phyloP scores from a whole-genome alignment of 192 early-diverging fungal genomes.

The Gryganskiella cystojenkinii region DNA sequence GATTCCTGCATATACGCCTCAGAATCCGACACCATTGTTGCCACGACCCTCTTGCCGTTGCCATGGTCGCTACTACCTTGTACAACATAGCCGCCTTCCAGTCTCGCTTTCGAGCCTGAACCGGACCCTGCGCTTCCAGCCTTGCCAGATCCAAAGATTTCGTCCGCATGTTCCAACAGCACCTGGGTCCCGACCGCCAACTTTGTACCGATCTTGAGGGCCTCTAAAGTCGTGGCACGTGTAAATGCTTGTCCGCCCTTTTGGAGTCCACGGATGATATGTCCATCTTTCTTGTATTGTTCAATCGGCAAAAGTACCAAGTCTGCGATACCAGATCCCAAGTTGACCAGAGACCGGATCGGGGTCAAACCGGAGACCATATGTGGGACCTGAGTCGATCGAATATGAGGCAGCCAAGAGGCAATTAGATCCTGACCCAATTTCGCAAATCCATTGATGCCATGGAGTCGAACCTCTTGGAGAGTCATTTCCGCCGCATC shows the following conservation, averaged over 20 bases:
- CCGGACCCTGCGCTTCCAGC: constrained; percentile 7
- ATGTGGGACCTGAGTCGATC: constrained; percentile 89
- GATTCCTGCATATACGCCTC: constrained; percentile 51
- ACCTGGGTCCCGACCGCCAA: constrained; percentile 91
- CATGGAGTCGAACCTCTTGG: constrained; percentile 77
- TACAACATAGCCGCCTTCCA: constrained; percentile 19
- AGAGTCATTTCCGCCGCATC: constrained; percentile 93
- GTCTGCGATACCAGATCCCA: constrained; percentile 92
- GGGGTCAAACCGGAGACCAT: constrained; percentile 92
- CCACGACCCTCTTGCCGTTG: constrained; percentile 30
- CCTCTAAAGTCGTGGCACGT: constrained; percentile 89
- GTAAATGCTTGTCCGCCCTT: constrained; percentile 92
- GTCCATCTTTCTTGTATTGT: constrained; percentile 93
- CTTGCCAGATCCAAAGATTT: constrained; percentile 65
- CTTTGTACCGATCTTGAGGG: constrained; percentile 87
- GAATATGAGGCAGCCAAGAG: constrained; percentile 93
- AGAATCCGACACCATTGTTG: constrained; percentile 45
- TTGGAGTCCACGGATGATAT: constrained; percentile 87
- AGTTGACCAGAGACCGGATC: constrained; percentile 88
- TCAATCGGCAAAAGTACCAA: constrained; percentile 92
- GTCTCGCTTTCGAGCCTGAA: constrained; percentile 4
- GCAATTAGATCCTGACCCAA: constrained; percentile 72
- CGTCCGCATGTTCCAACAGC: constrained; percentile 90
- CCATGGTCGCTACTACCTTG: neutral
- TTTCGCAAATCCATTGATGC: constrained; percentile 76